Percentiles rank a stretch among this genome's conserved stretches.
Evolutionary conservation across 768 basidiomycete genomes (phyloP).

Genomic region (Rossbeevera mucosa): DNA sequence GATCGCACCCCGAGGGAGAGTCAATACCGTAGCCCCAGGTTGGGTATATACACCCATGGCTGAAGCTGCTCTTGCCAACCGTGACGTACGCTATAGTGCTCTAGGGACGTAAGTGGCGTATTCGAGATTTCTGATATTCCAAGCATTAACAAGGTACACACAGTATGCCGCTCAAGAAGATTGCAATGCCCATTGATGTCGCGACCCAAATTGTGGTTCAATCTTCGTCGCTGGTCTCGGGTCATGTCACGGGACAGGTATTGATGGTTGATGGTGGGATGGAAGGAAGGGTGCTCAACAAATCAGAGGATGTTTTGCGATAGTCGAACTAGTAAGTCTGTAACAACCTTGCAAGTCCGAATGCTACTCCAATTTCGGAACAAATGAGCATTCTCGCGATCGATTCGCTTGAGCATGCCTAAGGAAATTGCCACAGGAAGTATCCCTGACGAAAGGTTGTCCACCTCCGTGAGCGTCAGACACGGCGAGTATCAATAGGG

Average conservation of each 20-base stretch:
- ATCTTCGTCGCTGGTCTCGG: slow-evolving; percentile 55
- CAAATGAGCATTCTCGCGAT: no score
- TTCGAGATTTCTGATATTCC: neutral
- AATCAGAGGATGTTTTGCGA: slow-evolving; percentile 30
- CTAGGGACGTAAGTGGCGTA: slow-evolving; percentile 57
- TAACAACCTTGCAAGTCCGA: no score
- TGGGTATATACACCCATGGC: slow-evolving; percentile 66
- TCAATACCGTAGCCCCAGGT: slow-evolving; percentile 63
- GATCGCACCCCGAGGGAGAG: slow-evolving; percentile 60
- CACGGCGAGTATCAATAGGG: neutral
- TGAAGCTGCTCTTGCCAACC: slow-evolving; percentile 52
- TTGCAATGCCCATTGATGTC: slow-evolving; percentile 58
- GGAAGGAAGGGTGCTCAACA: slow-evolving; percentile 57
- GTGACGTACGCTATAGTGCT: slow-evolving; percentile 49
- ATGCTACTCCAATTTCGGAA: no score
- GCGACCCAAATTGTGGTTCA: slow-evolving; percentile 59
- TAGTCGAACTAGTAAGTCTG: neutral
- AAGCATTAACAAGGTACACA: neutral
- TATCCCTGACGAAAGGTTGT: no score
- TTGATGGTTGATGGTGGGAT: slow-evolving; percentile 69
- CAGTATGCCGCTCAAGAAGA: slow-evolving; percentile 65
- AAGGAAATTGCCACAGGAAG: no score
- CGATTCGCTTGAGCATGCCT: no score
- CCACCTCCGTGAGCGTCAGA: no score
- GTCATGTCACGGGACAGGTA: slow-evolving; percentile 64